Base-by-base conservation (phyloP, 2,329 filamentous ascomycete species). In the Exophiala bonariae region DNA sequence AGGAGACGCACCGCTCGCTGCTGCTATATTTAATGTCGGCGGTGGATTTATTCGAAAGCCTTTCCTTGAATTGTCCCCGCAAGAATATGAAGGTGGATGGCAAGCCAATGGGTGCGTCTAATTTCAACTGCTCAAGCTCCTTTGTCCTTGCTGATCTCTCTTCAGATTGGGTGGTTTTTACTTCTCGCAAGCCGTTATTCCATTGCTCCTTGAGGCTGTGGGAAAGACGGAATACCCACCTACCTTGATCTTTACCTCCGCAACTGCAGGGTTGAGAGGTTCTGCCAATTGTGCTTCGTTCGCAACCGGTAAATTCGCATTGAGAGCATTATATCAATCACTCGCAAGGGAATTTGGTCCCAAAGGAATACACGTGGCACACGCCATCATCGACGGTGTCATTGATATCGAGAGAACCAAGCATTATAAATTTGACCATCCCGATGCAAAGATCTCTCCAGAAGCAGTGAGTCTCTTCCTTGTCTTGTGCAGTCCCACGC, bases 261-360 rank as follows among this genome's bases (percentile, higher is more conserved):
- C 90, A 0, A 95, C 90, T 0, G 90, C 89, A 0, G 88, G 85
- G 0, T 58, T 92, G 14, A 86, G 84, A 59, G 87, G 86, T 3
- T 85, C 82, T 9, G 82, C 87, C 1, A 71, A 74, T 10, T 86
- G 89, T 65, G 73, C 82, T 1, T 71, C 79, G 6, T 95, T 96
- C 61, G 85, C 89, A 0, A 80, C 83, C 2, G 86, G 85, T 20
- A 95, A 95, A 65, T 95, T 89, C 64, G 89, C 87, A 3, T 71
- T 86, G 58, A 77, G 90, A 23, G 88, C 85, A 0, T 69, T 95
- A 41, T 77, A 79, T 1, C 88, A 92, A 66, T 86, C 81, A 26
- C 74, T 95, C 19, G 87, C 89, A 0, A 79, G 86, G 47, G 90
- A 96, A 65, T 96, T 93, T 66, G 87, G 86, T 0, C 89, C 90